phyloP scores from a whole-genome alignment of 441 rosid genomes.

The Codiaeum variegatum region DNA sequence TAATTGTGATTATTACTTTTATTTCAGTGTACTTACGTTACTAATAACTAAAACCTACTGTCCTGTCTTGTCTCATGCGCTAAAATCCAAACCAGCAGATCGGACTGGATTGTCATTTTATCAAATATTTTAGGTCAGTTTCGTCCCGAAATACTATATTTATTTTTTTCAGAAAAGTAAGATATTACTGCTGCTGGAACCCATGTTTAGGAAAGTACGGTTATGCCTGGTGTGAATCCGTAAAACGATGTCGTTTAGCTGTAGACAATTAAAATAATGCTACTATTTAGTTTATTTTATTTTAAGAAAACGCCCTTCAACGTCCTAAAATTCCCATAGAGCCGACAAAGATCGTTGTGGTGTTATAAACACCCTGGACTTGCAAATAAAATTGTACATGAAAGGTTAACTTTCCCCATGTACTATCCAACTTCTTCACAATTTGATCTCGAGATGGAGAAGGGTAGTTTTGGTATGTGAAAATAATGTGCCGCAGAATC shows the following conservation, averaged over 20 bases:
- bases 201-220: background rate
- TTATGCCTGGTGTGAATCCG: background rate
- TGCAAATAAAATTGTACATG: background rate
- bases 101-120: background rate
- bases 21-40: background rate
- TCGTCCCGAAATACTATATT: background rate
- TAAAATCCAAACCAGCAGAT: slow-evolving; percentile 13
- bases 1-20: slow-evolving; percentile 18
- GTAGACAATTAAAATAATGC: too few relatives aligned
- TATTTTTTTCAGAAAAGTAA: too few relatives aligned
- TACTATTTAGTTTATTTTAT: background rate
- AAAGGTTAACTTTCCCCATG: background rate
- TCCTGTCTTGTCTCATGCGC: background rate
- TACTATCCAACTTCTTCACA: too few relatives aligned
- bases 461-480: background rate
- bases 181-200: background rate
- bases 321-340: slow-evolving; percentile 26
- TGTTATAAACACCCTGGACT: background rate
- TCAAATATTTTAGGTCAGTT: slow-evolving; percentile 21
- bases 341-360: slow-evolving; percentile 28
- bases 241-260: slow-evolving; percentile 24
- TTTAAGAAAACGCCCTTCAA: slow-evolving; percentile 1
- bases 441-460: background rate
- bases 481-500: background rate
- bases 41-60: background rate